Evolutionary conservation across 257 asterid species (phyloP).

Genomic region (Mentha longifolia): DNA sequence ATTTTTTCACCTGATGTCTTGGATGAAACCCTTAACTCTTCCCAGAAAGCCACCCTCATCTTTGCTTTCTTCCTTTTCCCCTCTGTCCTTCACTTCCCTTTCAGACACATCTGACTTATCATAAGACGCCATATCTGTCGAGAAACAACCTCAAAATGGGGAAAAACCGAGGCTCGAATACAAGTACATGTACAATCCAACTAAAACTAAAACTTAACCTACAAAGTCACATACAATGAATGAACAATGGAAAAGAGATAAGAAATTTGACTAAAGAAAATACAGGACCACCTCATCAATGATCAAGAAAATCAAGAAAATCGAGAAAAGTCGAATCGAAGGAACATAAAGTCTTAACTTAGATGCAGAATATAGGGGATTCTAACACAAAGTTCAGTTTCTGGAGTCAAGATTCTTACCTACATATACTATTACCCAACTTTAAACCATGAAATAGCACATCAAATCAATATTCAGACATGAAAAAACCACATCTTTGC

Average conservation of each 20-base stretch:
- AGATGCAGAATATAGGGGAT: neutral
- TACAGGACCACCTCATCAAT: neutral
- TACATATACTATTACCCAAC: neutral
- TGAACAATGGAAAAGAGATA: neutral
- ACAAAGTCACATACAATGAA: neutral
- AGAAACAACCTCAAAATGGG: conserved; percentile 20
- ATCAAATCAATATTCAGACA: conserved; percentile 8
- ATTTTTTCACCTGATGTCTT: conserved; percentile 91
- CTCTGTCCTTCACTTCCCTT: conserved; percentile 56
- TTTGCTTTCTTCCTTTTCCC: conserved; percentile 53
- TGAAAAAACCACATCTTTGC: neutral
- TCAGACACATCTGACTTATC: conserved; percentile 56
- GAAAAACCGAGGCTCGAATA: neutral
- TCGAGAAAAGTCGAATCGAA: neutral
- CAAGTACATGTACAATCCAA: no score
- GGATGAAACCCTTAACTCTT: conserved; percentile 85
- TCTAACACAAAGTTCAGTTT: neutral
- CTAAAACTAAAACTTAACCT: neutral
- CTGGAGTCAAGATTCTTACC: neutral
- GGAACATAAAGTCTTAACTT: neutral
- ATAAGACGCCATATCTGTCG: conserved; percentile 65
- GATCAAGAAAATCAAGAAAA: conserved; percentile 19
- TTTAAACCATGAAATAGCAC: neutral
- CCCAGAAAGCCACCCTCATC: conserved; percentile 77
- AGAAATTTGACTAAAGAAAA: neutral